phyloP scores from a whole-genome alignment of 2,329 filamentous ascomycete species.

The Talaromyces atroroseus region DNA sequence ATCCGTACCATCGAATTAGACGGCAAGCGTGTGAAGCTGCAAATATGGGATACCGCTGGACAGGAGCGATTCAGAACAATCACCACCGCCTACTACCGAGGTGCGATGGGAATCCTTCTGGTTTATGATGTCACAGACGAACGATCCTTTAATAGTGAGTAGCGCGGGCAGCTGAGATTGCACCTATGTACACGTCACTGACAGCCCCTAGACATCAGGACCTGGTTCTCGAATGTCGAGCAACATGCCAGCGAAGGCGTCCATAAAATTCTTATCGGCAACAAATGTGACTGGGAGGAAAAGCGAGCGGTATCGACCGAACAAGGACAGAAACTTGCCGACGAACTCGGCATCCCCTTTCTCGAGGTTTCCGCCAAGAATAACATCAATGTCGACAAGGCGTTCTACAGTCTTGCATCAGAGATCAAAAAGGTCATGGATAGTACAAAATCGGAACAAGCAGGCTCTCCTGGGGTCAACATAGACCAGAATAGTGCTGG shows the following conservation, averaged over 20 bases:
- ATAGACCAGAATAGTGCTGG: constrained; percentile 58
- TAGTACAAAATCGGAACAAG: constrained; percentile 70
- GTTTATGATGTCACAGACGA: constrained; percentile 99
- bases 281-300: constrained; percentile 99
- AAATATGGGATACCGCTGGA: constrained; percentile 99
- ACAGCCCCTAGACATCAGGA: constrained; percentile 73
- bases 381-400: constrained; percentile 99
- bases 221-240: constrained; percentile 98
- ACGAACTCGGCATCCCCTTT: constrained; percentile 96
- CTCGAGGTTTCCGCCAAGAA: constrained; percentile 97
- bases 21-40: constrained; percentile 96
- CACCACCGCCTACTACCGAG: constrained; percentile 96
- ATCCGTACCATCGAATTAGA: constrained; percentile 98
- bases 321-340: constrained; percentile 84
- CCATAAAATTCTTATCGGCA: constrained; percentile 99
- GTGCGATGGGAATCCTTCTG: constrained; percentile 95
- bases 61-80: constrained; percentile 98
- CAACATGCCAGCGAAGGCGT: constrained; percentile 97
- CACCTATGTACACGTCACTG: constrained; percentile 13
- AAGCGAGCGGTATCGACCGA: constrained; percentile 92
- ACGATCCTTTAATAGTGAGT: constrained; percentile 87
- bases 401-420: constrained; percentile 88
- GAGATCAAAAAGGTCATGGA: constrained; percentile 99
- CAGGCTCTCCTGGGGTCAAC: constrained; percentile 57
- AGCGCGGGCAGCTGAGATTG: constrained; percentile 7